Evolutionary conservation across 495 filamentous ascomycete species (phyloP).

Genomic region (Elasticomyces elasticus): DNA sequence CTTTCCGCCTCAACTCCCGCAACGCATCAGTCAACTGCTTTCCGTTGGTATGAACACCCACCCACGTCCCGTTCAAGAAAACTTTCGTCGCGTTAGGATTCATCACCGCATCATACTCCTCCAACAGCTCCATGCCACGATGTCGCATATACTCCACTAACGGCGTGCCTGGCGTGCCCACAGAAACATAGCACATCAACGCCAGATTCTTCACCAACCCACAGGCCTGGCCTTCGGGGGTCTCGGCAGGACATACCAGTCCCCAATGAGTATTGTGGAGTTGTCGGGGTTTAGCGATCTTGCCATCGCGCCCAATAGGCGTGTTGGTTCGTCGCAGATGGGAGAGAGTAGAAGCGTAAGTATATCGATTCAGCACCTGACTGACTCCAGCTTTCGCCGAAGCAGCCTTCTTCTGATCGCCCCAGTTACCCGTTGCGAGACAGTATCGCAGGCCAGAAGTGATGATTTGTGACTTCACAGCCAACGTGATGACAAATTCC

Average conservation of each 20-base stretch:
- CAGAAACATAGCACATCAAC: constrained; percentile 95
- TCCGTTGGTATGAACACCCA: constrained; percentile 79
- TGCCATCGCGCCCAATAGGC: constrained; percentile 92
- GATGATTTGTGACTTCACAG: constrained; percentile 80
- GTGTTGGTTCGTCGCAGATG: constrained; percentile 96
- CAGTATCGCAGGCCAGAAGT: constrained; percentile 94
- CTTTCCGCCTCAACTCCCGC: constrained; percentile 61
- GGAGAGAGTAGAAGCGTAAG: constrained; percentile 89
- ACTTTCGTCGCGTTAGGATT: constrained; percentile 93
- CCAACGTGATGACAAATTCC: constrained; percentile 81
- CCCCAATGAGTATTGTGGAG: constrained; percentile 99
- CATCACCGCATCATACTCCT: constrained; percentile 84
- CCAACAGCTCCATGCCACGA: constrained; percentile 87
- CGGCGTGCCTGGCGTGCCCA: constrained; percentile 78
- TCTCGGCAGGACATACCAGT: constrained; percentile 93
- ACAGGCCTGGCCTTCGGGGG: constrained; percentile 96
- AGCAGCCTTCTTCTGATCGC: constrained; percentile 96
- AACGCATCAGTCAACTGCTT: constrained; percentile 69
- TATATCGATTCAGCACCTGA: constrained; percentile 95
- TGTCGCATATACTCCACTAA: constrained; percentile 92
- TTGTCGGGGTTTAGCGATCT: constrained; percentile 95
- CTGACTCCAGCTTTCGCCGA: constrained; percentile 92
- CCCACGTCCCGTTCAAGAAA: constrained; percentile 97
- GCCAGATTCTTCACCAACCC: constrained; percentile 97
- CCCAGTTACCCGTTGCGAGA: constrained; percentile 98